phyloP scores from a whole-genome alignment of 1,284 basidiomycete genomes.

The Moesziomyces globuligerus region DNA sequence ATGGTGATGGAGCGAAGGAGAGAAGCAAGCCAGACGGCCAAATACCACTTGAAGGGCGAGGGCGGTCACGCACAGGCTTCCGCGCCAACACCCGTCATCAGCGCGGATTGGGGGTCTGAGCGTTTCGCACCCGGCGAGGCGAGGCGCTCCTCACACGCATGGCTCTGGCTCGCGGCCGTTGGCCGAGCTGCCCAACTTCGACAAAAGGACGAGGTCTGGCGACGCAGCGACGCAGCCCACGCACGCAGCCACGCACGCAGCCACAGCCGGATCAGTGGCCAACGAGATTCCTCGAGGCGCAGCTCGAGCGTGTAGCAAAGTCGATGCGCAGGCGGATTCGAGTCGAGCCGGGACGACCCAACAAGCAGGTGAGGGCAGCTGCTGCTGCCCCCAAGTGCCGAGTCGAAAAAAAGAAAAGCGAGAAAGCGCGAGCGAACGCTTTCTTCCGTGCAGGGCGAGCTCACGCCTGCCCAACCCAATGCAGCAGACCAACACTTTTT shows the following conservation, averaged over 20 bases:
- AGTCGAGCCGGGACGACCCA: slow-evolving; percentile 4
- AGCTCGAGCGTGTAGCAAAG: too few relatives aligned
- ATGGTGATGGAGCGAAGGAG: slow-evolving; percentile 16
- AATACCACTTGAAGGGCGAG: too few relatives aligned
- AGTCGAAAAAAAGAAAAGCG: neutral
- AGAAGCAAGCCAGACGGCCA: neutral
- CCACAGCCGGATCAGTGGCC: too few relatives aligned
- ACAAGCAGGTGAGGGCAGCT: slow-evolving; percentile 1
- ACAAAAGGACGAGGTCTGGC: too few relatives aligned
- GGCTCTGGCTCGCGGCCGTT: too few relatives aligned
- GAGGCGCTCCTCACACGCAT: too few relatives aligned
- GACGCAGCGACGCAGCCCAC: neutral
- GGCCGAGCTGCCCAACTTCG: too few relatives aligned
- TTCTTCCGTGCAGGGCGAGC: slow-evolving; percentile 4
- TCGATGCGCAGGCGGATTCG: neutral
- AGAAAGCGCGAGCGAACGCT: neutral
- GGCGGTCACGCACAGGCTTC: too few relatives aligned
- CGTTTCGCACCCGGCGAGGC: too few relatives aligned
- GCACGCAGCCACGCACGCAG: neutral
- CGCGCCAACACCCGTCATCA: too few relatives aligned
- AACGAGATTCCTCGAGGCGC: too few relatives aligned
- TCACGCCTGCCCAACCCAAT: neutral
- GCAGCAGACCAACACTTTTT: slow-evolving; percentile 17
- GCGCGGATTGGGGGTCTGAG: too few relatives aligned
- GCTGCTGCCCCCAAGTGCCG: neutral